Evolutionary conservation across 2,329 filamentous ascomycete genomes (phyloP), one percentile per base, ranked within the genome.

Genomic region (Gnomoniopsis sp.): DNA sequence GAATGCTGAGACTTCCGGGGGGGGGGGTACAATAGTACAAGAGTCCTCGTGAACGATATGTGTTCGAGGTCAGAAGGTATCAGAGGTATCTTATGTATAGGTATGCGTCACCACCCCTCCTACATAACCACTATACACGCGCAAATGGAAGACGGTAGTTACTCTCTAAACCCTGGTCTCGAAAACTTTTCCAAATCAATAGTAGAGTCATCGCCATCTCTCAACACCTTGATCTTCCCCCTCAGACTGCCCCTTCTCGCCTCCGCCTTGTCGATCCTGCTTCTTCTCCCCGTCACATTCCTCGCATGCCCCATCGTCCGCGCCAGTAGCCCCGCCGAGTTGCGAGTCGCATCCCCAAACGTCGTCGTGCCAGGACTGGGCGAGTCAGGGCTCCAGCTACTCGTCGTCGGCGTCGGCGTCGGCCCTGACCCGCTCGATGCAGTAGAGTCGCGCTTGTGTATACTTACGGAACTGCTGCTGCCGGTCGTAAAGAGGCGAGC

Each of bases 301-400:
- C 50, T 55, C 36, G 61, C 61, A 6, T 52, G 53, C 2, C 56
- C 43, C 36, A 55, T 51, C n/a, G 58, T 60, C 48, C 58, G 47
- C 55, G 60, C 51, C 15, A 62, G 36, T 34, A 62, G n/a, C 17
- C 61, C 52, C 17, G n/a, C 6, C 26, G 21, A 3, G 19, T 17
- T 19, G 19, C 43, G 8, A 3, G 7, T 14, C 4, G 22, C 7
- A 12, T 47, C 34, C 4, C 43, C 17, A 6, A 49, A 47, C 19
- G 22, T 6, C 11, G 26, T 21, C 22, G 34, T 54, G 19, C 34
- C 30, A 17, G 47, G 47, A 11, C 44, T 43, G 1, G 22, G 36
- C 7, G 47, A 47, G 7, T 54, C 52, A 7, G 52, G 52, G 48
- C 23, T 55, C 43, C 53, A 52, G 3, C 41, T 26, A 22, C 21